phyloP scores from a whole-genome alignment of 768 basidiomycete species.

The Calvatia gigantea region DNA sequence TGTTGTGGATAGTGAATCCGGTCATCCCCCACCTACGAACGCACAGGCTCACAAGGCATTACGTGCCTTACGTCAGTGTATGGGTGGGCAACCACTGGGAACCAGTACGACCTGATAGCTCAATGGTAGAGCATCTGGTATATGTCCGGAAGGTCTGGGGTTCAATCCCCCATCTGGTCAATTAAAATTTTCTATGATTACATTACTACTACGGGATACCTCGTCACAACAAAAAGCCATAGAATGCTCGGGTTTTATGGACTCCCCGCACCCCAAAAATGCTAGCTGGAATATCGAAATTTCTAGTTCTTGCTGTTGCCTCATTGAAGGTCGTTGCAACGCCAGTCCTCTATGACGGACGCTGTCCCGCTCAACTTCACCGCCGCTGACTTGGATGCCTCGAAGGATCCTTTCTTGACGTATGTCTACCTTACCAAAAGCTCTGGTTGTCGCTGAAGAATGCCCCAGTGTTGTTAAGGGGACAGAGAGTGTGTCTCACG shows the following conservation, averaged over 20 bases:
- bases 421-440: conserved; percentile 25
- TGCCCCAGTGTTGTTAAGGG: conserved; percentile 51
- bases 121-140: no score
- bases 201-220: no score
- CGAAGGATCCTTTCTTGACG: conserved; percentile 52
- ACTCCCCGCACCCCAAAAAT: background rate
- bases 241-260: background rate
- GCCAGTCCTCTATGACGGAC: conserved; percentile 45
- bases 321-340: background rate
- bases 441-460: background rate
- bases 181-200: no score
- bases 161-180: no score
- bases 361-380: conserved; percentile 44
- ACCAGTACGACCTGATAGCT: no score
- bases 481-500: conserved; percentile 45
- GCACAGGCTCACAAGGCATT: no score
- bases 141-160: no score
- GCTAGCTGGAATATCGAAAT: background rate
- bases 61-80: no score
- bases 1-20: no score
- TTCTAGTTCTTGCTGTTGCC: background rate
- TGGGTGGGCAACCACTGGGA: no score
- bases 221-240: no score
- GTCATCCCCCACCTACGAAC: no score
- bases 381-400: conserved; percentile 39